Evolutionary conservation across 306 rosid genomes (phyloP).

Genomic region (Prosopis cineraria): DNA sequence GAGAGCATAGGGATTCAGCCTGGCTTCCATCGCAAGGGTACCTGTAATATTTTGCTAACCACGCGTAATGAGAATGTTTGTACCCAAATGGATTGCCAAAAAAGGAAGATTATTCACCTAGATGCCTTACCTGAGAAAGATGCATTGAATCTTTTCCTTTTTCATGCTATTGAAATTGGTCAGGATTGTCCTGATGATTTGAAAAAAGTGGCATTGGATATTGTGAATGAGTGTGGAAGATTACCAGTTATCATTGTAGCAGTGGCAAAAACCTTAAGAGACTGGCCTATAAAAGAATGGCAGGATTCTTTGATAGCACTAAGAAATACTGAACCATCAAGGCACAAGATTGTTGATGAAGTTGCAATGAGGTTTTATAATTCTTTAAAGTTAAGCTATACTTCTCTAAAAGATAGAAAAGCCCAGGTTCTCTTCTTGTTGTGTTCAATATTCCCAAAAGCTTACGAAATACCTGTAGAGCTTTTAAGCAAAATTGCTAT

Average conservation of each 20-base stretch:
- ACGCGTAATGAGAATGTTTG: slow-evolving; percentile 6
- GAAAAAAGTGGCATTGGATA: neutral
- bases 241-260: slow-evolving; percentile 14
- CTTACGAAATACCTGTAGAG: too few species aligned
- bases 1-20: slow-evolving; percentile 28
- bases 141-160: slow-evolving; percentile 19
- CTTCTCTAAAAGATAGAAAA: neutral
- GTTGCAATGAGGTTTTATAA: neutral
- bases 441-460: slow-evolving; percentile 33
- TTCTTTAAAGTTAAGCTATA: slow-evolving; percentile 25
- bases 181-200: neutral
- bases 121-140: neutral
- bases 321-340: neutral
- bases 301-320: neutral
- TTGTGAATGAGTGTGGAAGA: slow-evolving; percentile 28
- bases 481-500: neutral
- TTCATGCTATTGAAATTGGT: neutral
- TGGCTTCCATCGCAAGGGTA: neutral
- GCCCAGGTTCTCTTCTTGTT: slow-evolving; percentile 17
- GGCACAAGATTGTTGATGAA: neutral
- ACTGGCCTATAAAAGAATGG: neutral
- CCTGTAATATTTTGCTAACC: slow-evolving; percentile 11
- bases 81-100: neutral
- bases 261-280: slow-evolving; percentile 5
- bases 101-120: neutral